phyloP scores from a whole-genome alignment of 1,284 basidiomycete species.

The Pseudozyma thailandica region DNA sequence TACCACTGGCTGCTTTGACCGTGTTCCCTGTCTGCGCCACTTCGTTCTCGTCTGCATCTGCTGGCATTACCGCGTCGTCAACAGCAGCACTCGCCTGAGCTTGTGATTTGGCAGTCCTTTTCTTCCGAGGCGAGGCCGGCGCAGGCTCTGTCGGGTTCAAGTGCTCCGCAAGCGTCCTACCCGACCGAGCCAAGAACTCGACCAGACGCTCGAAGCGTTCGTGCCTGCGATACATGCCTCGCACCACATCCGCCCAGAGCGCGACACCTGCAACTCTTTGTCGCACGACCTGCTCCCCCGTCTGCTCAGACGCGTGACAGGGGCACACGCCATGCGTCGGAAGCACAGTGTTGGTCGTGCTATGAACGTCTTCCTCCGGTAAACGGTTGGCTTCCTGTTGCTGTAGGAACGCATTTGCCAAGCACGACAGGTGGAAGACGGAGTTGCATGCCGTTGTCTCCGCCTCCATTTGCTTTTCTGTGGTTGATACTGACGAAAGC shows the following conservation, averaged over 20 bases:
- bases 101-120: constrained; percentile 5
- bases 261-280: background rate
- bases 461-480: background rate
- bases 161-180: constrained; percentile 19
- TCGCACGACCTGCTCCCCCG: background rate
- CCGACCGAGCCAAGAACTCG: constrained; percentile 20
- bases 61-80: background rate
- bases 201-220: constrained; percentile 44
- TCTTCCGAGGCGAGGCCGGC: constrained; percentile 1
- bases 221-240: constrained; percentile 42
- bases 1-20: background rate
- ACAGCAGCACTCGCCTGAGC: background rate
- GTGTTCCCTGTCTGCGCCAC: constrained; percentile 1
- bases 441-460: constrained; percentile 70
- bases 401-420: constrained; percentile 75
- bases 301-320: background rate
- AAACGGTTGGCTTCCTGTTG: constrained; percentile 8
- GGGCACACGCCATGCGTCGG: constrained; percentile 53
- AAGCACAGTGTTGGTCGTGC: constrained; percentile 28
- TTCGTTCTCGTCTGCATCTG: background rate
- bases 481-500: background rate
- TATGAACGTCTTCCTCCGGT: background rate
- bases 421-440: constrained; percentile 77
- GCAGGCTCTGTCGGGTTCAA: constrained; percentile 4
- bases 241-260: constrained; percentile 51